Conservation (phyloP, 1,139 yeast species). For the Magnusiomyces suaveolens region DNA sequence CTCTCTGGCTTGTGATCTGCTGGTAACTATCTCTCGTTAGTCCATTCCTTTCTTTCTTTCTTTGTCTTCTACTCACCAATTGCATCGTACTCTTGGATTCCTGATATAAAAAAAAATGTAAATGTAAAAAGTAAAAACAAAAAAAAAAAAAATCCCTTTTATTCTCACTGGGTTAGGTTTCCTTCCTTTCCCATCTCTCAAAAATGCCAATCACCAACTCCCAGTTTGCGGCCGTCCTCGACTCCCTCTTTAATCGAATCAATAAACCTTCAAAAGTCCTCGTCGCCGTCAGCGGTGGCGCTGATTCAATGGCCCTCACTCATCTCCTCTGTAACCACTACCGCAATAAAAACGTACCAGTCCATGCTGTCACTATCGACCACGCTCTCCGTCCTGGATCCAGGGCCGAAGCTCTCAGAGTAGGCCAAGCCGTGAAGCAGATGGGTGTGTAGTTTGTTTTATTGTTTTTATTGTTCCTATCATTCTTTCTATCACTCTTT, state of each 20-base stretch:
- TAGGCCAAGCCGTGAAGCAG: conserved; percentile 31
- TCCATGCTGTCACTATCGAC: conserved; percentile 49
- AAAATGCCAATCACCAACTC: neutral
- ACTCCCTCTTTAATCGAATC: neutral
- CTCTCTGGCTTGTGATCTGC: conserved; percentile 31
- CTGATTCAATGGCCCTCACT: conserved; percentile 65
- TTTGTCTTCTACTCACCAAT: neutral
- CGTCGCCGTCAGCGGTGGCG: conserved; percentile 68
- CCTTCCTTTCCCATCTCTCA: too few species aligned
- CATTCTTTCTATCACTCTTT: too few species aligned
- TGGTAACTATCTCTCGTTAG: conserved; percentile 15
- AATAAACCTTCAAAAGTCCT: conserved; percentile 17
- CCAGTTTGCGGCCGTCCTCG: neutral
- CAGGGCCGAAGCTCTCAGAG: conserved; percentile 39
- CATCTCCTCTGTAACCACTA: conserved; percentile 36
- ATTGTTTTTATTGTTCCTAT: too few species aligned
- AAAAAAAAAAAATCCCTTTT: too few species aligned
- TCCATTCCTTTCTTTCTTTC: neutral
- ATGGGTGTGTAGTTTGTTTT: conserved; percentile 33
- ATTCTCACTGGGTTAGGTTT: neutral
- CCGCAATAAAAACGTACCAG: conserved; percentile 22
- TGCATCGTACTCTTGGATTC: too few species aligned
- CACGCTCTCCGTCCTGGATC: conserved; percentile 46
- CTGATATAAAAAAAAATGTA: too few species aligned
- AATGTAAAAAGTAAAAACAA: too few species aligned